Percentiles rank a stretch among this genome's conserved stretches.
Conservation (phyloP, 352 stramenopile species). For the Phytopythium litorale region DNA sequence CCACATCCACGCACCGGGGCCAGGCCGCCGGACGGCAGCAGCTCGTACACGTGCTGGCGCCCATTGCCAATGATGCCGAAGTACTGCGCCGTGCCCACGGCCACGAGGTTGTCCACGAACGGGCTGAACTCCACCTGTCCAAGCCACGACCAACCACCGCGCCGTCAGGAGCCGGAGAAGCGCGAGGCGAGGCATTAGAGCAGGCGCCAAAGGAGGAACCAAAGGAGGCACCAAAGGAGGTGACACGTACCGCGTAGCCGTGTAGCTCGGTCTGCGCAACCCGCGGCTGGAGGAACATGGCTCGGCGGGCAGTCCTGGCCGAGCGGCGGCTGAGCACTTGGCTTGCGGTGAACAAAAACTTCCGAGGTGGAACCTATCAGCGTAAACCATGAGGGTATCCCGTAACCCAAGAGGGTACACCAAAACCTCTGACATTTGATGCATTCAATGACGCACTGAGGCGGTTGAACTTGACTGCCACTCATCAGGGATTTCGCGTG, state of each 20-base stretch:
- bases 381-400: neutral
- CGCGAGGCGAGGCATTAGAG: neutral
- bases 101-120: slow-evolving; percentile 84
- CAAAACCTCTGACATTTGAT: neutral
- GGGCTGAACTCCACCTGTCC: slow-evolving; percentile 89
- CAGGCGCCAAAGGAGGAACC: neutral
- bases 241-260: slow-evolving; percentile 49
- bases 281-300: slow-evolving; percentile 72
- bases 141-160: neutral
- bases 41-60: slow-evolving; percentile 77
- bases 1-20: slow-evolving; percentile 34
- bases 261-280: slow-evolving; percentile 58
- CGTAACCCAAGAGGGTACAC: neutral
- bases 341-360: neutral
- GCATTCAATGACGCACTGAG: neutral
- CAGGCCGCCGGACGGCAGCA: slow-evolving; percentile 60
- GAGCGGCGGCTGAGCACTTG: too few relatives aligned
- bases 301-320: too few relatives aligned
- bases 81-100: slow-evolving; percentile 88
- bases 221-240: neutral
- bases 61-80: slow-evolving; percentile 93
- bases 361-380: neutral
- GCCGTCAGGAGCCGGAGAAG: neutral
- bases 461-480: neutral
- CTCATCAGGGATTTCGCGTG: neutral